Conservation (phyloP, 805 yeast species). For the Sungouiozyma ichnusensis region DNA sequence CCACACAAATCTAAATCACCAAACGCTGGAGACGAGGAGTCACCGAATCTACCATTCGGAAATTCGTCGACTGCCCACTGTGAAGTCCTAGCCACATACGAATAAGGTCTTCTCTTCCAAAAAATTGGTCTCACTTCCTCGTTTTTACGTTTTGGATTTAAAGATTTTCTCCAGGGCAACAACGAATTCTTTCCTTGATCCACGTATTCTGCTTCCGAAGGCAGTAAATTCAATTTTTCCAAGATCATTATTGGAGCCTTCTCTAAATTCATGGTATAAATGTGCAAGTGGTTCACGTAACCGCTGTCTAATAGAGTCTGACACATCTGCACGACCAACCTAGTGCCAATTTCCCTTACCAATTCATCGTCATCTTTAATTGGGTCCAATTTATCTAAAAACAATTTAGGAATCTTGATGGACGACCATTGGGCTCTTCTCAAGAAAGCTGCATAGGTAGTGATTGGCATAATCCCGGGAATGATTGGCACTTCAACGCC, state of each 20-base stretch:
- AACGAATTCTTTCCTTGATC: conserved; percentile 17
- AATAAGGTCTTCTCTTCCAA: conserved; percentile 89
- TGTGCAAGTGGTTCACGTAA: conserved; percentile 74
- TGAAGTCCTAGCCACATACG: conserved; percentile 80
- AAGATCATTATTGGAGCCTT: conserved; percentile 81
- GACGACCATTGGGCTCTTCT: conserved; percentile 95
- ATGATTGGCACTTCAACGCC: conserved; percentile 82
- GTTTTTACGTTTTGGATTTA: conserved; percentile 66
- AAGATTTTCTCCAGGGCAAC: conserved; percentile 86
- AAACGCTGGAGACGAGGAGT: conserved; percentile 93
- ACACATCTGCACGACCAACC: conserved; percentile 79
- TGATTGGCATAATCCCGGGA: conserved; percentile 98
- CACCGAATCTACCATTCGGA: conserved; percentile 99
- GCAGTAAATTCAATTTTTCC: conserved; percentile 55
- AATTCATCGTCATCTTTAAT: conserved; percentile 82
- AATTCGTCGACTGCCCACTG: conserved; percentile 84
- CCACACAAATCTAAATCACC: conserved; percentile 82
- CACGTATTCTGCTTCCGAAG: conserved; percentile 28
- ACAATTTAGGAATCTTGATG: conserved; percentile 65
- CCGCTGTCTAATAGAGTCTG: conserved; percentile 58
- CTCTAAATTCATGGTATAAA: conserved; percentile 96
- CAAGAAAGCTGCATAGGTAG: conserved; percentile 85
- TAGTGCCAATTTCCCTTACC: conserved; percentile 79
- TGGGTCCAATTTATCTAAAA: conserved; percentile 61
- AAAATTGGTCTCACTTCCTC: conserved; percentile 89